Base-by-base conservation (phyloP, 352 stramenopile species). In the Pythium guiyangense region DNA sequence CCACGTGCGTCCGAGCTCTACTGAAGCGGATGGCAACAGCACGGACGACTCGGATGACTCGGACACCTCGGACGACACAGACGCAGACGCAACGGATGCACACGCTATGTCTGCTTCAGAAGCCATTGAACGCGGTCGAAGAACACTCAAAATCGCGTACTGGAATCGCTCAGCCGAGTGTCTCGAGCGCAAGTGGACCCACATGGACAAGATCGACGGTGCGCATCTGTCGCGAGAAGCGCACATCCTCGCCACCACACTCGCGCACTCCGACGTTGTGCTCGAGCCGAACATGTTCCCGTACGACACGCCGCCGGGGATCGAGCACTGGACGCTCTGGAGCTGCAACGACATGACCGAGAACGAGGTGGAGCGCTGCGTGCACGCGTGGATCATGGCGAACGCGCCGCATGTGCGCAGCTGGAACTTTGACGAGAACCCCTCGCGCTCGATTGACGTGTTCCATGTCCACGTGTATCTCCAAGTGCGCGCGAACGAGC, bases 391-490 rank as follows among this genome's bases (percentile, higher is more conserved):
- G 64, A 69, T 71, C 39, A 26, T 52, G 15, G 42, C n/a, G 17
- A 63, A 66, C 18, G 65, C 65, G 3, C 50, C 61, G 0, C 65
- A n/a, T n/a, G n/a, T n/a, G n/a, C n/a, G n/a, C n/a, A n/a, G n/a
- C n/a, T n/a, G n/a, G n/a, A n/a, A n/a, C 54, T 72, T 70, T 62
- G 65, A 72, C 45, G 61, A 69, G 22, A 72, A 72, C 57, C 49
- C 61, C 12, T 55, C 64, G 45, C 61, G 57, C 18, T 72, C 65
- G n/a, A 72, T 72, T 57, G 49, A 69, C 37, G 52, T 72, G 9
- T 72, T 72, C 52, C 65, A 72, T 60, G 65, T 72, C 14, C 65
- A 72, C 42, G 65, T 72, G 44, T 66, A 69, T 48, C 58, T 72
- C 14, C 57, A 66, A 62, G 61, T 68, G 20, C 29, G 34, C n/a